Conservation (phyloP, 352 stramenopile genomes). For the Nothophytophthora sp. region DNA sequence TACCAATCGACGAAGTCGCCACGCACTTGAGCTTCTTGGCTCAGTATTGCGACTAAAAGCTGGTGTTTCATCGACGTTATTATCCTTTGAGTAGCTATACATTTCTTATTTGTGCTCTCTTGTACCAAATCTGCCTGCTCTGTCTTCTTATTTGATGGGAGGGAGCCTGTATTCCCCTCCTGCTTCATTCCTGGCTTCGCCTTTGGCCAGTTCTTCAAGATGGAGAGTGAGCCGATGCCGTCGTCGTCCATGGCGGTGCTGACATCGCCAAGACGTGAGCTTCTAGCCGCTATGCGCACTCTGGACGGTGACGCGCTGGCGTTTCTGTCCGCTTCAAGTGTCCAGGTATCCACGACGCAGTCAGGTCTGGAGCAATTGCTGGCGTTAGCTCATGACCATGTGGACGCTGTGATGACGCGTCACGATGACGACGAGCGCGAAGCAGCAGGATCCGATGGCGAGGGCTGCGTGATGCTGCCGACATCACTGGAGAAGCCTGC, state of each 20-base stretch:
- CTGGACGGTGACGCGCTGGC: not conserved
- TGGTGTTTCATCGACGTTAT: no score
- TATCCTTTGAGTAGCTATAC: not conserved
- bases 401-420: slow-evolving; percentile 15
- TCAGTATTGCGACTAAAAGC: slow-evolving; percentile 26
- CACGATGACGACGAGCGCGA: slow-evolving; percentile 2
- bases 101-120: not conserved
- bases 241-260: slow-evolving; percentile 9
- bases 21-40: slow-evolving; percentile 61
- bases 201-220: no score
- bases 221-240: slow-evolving; percentile 7
- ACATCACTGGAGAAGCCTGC: not conserved
- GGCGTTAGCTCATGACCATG: slow-evolving; percentile 26
- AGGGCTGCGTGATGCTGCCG: slow-evolving; percentile 1
- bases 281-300: not conserved
- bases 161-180: no score
- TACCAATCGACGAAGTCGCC: slow-evolving; percentile 56
- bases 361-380: slow-evolving; percentile 24
- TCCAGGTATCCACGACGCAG: slow-evolving; percentile 9
- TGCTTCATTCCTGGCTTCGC: not conserved
- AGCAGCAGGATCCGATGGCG: not conserved
- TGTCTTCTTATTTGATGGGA: slow-evolving; percentile 8
- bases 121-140: not conserved
- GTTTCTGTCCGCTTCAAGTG: slow-evolving; percentile 1
- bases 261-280: not conserved